These are phyloP conservation scores for Mycocentrospora acerina DNA, from an alignment of 2,329 filamentous ascomycete genomes.

Conservation along the genomic window DNA sequence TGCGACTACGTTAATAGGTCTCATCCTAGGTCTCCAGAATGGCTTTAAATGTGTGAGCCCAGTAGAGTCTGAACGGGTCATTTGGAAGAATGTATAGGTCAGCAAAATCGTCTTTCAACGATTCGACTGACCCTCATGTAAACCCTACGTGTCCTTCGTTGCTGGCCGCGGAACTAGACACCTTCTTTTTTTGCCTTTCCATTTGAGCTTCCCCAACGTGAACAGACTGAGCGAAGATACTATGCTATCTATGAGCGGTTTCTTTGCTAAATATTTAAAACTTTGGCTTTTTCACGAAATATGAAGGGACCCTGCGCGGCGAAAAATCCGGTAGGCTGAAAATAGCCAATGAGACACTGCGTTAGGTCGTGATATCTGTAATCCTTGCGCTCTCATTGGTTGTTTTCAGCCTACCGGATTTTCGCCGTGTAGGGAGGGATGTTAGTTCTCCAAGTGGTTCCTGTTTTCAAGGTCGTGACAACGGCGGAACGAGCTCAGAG, in stretches of 20 bases:
- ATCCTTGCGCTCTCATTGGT: too few relatives aligned
- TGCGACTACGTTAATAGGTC: constrained; percentile 1
- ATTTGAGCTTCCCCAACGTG: constrained; percentile 7
- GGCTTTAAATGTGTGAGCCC: constrained; percentile 4
- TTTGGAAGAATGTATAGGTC: constrained; percentile 9
- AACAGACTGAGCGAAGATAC: constrained; percentile 9
- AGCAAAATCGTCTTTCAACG: constrained; percentile 7
- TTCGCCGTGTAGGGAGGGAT: too few relatives aligned
- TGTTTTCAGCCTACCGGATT: too few relatives aligned
- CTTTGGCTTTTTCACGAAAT: constrained; percentile 6
- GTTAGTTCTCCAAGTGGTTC: too few relatives aligned
- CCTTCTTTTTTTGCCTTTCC: constrained; percentile 7
- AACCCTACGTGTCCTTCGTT: constrained; percentile 6
- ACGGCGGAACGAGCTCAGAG: too few relatives aligned
- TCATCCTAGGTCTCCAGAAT: constrained; percentile 5
- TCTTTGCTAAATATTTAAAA: constrained; percentile 7
- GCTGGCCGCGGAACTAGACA: constrained; percentile 10
- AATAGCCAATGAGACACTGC: too few relatives aligned
- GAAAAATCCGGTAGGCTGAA: too few relatives aligned
- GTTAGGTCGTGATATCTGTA: too few relatives aligned
- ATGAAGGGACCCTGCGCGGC: constrained; percentile 8
- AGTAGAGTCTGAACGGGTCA: constrained; percentile 5
- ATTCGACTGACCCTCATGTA: constrained; percentile 7
- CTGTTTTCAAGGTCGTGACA: too few relatives aligned
- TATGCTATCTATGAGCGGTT: constrained; percentile 7